Evolutionary conservation across 2,329 filamentous ascomycete genomes (phyloP), one percentile per base, ranked within the genome.

Genomic region (Cladosporium sp.): DNA sequence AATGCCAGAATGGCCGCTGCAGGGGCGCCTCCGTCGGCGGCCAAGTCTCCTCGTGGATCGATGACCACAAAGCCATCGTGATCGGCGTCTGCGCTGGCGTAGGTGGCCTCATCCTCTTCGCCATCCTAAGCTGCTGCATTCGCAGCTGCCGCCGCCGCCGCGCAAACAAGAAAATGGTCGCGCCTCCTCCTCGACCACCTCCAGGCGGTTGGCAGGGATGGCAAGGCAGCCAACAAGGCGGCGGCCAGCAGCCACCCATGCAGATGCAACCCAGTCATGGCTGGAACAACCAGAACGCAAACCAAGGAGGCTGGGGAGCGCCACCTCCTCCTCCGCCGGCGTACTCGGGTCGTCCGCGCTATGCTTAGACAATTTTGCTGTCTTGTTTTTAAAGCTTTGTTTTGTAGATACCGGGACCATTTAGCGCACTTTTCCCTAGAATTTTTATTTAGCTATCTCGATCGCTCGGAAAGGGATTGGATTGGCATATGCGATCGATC

Each of bases 1-100:
- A 82, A 65, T 99, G 95, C 78, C 76, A 78, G 61, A 94, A 93
- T 72, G 95, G 95, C 52, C 81, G 84, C 71, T 99, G 95, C 79
- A 78, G 85, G 72, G 93, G 92, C 68, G 82, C 87, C 41, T 89
- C 86, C 32, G 85, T 91, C 1, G 84, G 84, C 71, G 89, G 88
- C 68, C 88, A 93, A 79, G 88, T 96, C 69, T 82, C 81, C 64
- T 85, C 84, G 67, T 97, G 92, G 90, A 88, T 98, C 77, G 80
- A 86, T 30, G 80, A 88, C 70, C 89, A 98, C 81, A 91, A 91
- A 78, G 81, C 86, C 62, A 86, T 98, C 68, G 90, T 96, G 70
- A 97, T 98, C 69, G 93, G 91, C 28, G 82, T 98, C 12, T 87
- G 86, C 5, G 82, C 83, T 57, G 90, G 88, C 12, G 82, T 96